phyloP scores from a whole-genome alignment of 2,329 filamentous ascomycete species.

The Decorospora gaudefroyi region DNA sequence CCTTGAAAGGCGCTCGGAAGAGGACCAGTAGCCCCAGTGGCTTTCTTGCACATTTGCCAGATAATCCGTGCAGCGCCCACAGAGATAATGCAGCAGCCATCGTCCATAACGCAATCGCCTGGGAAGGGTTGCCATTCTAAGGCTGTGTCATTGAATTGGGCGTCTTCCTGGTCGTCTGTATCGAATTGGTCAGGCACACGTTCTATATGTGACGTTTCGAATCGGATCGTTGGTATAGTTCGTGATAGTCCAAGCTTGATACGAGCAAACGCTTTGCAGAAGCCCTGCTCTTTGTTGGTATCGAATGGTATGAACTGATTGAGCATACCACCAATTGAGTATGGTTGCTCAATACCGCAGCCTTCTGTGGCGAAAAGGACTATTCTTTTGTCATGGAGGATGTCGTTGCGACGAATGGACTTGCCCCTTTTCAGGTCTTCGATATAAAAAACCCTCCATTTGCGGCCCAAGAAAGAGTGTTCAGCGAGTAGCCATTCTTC shows the following conservation, averaged over 20 bases:
- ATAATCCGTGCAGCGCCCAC: constrained; percentile 61
- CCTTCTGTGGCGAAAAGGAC: constrained; percentile 47
- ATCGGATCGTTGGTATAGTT: constrained; percentile 45
- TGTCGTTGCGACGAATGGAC: constrained; percentile 16
- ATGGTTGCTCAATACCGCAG: constrained; percentile 27
- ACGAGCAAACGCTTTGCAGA: constrained; percentile 51
- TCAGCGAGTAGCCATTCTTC: constrained; percentile 44
- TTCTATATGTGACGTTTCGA: constrained; percentile 46
- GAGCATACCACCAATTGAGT: constrained; percentile 37
- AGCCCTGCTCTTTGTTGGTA: constrained; percentile 43
- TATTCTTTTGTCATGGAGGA: constrained; percentile 29
- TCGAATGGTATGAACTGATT: constrained; percentile 49
- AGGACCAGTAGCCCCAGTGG: constrained; percentile 63
- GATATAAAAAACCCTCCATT: constrained; percentile 49
- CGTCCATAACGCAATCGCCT: constrained; percentile 49
- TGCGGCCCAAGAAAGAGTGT: constrained; percentile 49
- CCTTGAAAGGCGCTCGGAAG: constrained; percentile 71
- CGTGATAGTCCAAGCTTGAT: constrained; percentile 51
- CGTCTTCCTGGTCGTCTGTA: constrained; percentile 42
- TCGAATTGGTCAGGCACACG: constrained; percentile 39
- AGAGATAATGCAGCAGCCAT: constrained; percentile 68
- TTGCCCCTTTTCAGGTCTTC: constrained; percentile 47
- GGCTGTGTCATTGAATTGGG: constrained; percentile 43
- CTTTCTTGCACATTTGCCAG: constrained; percentile 56
- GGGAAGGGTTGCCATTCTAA: constrained; percentile 29